These are phyloP conservation scores for Ascoidea tarda DNA, from an alignment of 805 yeast genomes.

Conservation along the genomic window DNA sequence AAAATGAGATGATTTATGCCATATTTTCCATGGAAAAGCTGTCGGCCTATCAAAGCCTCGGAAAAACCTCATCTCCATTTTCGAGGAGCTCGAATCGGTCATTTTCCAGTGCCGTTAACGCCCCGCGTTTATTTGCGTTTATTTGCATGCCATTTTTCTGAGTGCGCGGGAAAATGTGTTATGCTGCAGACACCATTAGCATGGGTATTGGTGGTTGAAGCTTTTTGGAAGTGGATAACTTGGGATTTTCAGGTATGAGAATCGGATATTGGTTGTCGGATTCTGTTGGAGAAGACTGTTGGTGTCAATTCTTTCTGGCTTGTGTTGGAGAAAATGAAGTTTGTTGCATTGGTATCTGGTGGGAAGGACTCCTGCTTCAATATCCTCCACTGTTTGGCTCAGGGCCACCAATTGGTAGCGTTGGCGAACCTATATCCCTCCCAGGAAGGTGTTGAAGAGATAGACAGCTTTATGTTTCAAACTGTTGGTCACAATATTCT, in stretches of 20 bases:
- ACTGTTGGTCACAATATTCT: conserved; percentile 88
- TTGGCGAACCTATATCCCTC: conserved; percentile 70
- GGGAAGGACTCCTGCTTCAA: conserved; percentile 95
- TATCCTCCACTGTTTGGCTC: conserved; percentile 68
- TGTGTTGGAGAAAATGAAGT: conserved; percentile 43
- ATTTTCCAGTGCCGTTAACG: too few relatives aligned
- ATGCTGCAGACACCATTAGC: too few relatives aligned
- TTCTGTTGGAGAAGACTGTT: too few relatives aligned
- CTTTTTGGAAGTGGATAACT: too few relatives aligned
- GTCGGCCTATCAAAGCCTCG: background rate
- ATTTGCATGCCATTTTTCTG: background rate
- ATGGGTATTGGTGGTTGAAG: too few relatives aligned
- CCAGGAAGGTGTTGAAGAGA: conserved; percentile 33
- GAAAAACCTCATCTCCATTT: background rate
- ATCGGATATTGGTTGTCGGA: too few relatives aligned
- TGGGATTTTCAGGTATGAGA: too few relatives aligned
- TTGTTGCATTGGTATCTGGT: conserved; percentile 85
- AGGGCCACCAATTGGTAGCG: conserved; percentile 79
- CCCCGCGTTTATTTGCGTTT: too few relatives aligned
- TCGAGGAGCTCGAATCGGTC: background rate
- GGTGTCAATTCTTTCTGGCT: too few relatives aligned
- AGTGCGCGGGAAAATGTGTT: background rate
- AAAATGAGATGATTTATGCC: too few relatives aligned
- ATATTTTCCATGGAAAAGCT: background rate
- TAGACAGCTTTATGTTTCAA: conserved; percentile 95